Base-by-base conservation (phyloP, 495 filamentous ascomycete genomes). In the Cladorrhinum samala region DNA sequence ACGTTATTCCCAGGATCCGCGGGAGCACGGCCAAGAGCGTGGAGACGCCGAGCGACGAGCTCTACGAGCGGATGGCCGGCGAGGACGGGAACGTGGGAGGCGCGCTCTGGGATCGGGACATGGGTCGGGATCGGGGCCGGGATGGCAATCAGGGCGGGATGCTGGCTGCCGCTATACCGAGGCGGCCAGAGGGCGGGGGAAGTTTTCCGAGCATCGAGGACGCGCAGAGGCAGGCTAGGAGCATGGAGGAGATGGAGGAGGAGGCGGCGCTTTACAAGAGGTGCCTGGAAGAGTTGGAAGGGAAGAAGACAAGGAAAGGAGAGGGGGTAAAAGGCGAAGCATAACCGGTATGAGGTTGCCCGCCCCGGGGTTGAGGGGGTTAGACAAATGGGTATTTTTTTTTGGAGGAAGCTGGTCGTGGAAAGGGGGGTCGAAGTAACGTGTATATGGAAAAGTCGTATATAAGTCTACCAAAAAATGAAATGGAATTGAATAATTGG, bases 31-130 rank as follows among this genome's bases (percentile, higher is more conserved):
- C 64, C 42, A 77, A 77, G 59, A 57, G 67, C 17, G 73, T 74
- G 9, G 70, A 77, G 50, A 75, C 76, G 4, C 63, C 71, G n/a
- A 69, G 72, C 16, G 78, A 84, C 54, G 71, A 71, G 56, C 79
- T 97, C 46, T 95, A 97, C 70, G 80, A 83, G 50, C 72, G 85
- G 75, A 74, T 96, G 68, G 90, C 95, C 63, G 82, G 78, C 30
- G 89, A 94, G 66, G 87, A 88, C 55, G 92, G 90, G 9, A 85
- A 96, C 72, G 72, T 96, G n/a, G 83, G 83, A 11, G 76, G 74
- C 40, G 77, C 76, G 47, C 68, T 79, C 60, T 75, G 73, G 65
- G 80, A 83, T 53, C 40, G 52, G 18, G 49, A 49, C n/a, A n/a
- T n/a, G 7, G 19, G 5, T 2, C 30, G 44, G 36, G 40, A 46